phyloP scores from a whole-genome alignment of 352 stramenopile genomes.

The Phytophthora tentaculata region DNA sequence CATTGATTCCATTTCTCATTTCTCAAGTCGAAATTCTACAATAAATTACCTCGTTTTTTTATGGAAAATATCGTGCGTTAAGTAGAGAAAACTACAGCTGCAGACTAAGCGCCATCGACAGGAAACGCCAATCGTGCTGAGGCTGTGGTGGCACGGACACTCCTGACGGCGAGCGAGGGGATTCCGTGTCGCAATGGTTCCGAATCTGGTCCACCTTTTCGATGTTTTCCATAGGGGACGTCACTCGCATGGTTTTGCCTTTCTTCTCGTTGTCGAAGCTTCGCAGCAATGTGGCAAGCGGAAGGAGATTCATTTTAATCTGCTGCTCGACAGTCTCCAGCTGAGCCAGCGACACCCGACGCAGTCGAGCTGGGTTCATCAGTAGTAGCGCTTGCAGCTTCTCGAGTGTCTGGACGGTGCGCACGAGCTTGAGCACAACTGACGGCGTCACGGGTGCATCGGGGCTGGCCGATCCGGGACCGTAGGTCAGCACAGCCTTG shows the following conservation, averaged over 20 bases:
- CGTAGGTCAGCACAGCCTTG: slow-evolving; percentile 35
- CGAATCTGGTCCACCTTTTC: slow-evolving; percentile 31
- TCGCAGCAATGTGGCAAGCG: slow-evolving; percentile 42
- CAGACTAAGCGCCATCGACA: slow-evolving; percentile 49
- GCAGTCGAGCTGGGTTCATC: slow-evolving; percentile 33
- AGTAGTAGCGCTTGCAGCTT: slow-evolving; percentile 38
- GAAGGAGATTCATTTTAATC: slow-evolving; percentile 44
- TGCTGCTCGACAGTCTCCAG: slow-evolving; percentile 44
- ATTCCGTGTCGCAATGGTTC: slow-evolving; percentile 14
- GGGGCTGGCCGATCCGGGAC: slow-evolving; percentile 25
- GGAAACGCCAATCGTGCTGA: slow-evolving; percentile 38
- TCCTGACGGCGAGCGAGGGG: slow-evolving; percentile 39
- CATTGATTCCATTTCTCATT: too few relatives aligned
- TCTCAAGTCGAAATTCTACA: slow-evolving; percentile 19
- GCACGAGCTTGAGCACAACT: slow-evolving; percentile 42
- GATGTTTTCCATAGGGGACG: neutral
- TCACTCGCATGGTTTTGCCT: neutral
- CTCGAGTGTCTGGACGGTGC: slow-evolving; percentile 45
- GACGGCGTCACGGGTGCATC: slow-evolving; percentile 22
- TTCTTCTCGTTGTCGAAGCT: slow-evolving; percentile 34
- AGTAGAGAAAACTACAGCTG: slow-evolving; percentile 30
- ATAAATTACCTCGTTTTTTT: slow-evolving; percentile 41
- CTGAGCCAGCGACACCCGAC: slow-evolving; percentile 31
- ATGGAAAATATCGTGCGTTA: slow-evolving; percentile 2
- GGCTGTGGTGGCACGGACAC: slow-evolving; percentile 13